phyloP scores from a whole-genome alignment of 176 grass and related monocot species.

The Musa itinerans region DNA sequence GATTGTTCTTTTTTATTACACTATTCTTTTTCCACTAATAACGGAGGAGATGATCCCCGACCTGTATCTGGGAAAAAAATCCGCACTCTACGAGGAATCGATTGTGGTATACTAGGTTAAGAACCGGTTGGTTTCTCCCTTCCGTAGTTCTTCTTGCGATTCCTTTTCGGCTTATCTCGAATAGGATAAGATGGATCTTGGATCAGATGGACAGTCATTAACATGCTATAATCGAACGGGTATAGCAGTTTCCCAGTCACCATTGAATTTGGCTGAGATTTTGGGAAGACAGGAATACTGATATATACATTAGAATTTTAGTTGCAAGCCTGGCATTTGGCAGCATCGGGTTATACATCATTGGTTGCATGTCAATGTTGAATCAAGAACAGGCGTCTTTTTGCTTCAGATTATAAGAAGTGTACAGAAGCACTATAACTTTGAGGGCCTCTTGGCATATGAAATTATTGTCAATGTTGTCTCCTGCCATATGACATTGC shows the following conservation, averaged over 20 bases:
- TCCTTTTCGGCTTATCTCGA: not conserved
- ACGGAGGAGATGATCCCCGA: not conserved
- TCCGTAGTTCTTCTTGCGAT: not conserved
- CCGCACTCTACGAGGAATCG: too few species aligned
- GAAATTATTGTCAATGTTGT: not conserved
- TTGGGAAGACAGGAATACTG: not conserved
- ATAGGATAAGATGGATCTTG: not conserved
- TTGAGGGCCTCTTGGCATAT: not conserved
- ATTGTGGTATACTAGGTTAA: not conserved
- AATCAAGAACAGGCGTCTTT: not conserved
- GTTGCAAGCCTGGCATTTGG: too few species aligned
- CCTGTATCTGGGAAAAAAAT: too few species aligned
- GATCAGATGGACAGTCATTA: not conserved
- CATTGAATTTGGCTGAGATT: not conserved
- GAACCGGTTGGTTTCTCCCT: not conserved
- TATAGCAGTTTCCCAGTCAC: not conserved
- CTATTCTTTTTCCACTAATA: not conserved
- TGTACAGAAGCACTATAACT: too few species aligned
- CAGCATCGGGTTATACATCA: too few species aligned
- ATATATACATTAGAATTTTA: too few species aligned
- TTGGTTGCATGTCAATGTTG: not conserved
- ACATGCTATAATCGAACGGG: not conserved
- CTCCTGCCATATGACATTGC: not conserved
- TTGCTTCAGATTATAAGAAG: not conserved
- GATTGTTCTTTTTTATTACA: too few species aligned